A percentile compares a stretch with the other conserved stretches of the same genome.
Conservation (phyloP, 2,329 filamentous ascomycete species). For the Orbilia ellipsospora region DNA sequence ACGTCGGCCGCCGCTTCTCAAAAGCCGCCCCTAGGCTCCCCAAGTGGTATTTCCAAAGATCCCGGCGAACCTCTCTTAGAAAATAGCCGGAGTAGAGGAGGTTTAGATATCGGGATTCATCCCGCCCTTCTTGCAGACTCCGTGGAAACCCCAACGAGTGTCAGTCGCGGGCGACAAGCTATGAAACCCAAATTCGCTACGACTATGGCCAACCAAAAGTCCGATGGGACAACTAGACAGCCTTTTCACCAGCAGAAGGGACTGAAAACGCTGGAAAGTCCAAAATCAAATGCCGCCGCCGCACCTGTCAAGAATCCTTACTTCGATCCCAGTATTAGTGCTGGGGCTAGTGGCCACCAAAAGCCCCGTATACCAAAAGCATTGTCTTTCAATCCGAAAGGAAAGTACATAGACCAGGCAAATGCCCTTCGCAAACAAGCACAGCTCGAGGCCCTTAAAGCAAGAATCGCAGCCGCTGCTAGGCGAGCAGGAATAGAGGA, state of each 20-base stretch:
- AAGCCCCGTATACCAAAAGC: conserved; percentile 78
- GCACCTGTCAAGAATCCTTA: conserved; percentile 76
- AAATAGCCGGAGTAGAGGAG: conserved; percentile 70
- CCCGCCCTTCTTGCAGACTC: conserved; percentile 74
- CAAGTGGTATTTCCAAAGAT: conserved; percentile 59
- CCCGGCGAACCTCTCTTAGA: conserved; percentile 65
- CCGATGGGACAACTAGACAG: conserved; percentile 62
- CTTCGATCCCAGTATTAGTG: conserved; percentile 74
- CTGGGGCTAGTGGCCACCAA: conserved; percentile 69
- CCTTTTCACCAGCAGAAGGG: conserved; percentile 30
- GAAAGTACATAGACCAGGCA: conserved; percentile 96
- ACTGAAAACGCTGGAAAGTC: background rate
- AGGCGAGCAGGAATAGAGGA: conserved; percentile 94
- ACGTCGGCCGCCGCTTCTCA: conserved; percentile 62
- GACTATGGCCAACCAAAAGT: conserved; percentile 68
- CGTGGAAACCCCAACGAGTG: conserved; percentile 64
- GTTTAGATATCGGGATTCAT: conserved; percentile 79
- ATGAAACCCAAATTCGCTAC: conserved; percentile 68
- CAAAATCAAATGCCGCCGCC: conserved; percentile 59
- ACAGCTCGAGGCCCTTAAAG: conserved; percentile 92
- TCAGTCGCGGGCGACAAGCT: conserved; percentile 62
- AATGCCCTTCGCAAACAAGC: conserved; percentile 88
- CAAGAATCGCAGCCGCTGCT: conserved; percentile 85
- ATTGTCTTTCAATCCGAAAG: conserved; percentile 91
- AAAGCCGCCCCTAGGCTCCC: conserved; percentile 58